Evolutionary conservation across 2,329 filamentous ascomycete species (phyloP), one percentile per base, ranked within the genome.

Genomic region (Metarhizium humberi): DNA sequence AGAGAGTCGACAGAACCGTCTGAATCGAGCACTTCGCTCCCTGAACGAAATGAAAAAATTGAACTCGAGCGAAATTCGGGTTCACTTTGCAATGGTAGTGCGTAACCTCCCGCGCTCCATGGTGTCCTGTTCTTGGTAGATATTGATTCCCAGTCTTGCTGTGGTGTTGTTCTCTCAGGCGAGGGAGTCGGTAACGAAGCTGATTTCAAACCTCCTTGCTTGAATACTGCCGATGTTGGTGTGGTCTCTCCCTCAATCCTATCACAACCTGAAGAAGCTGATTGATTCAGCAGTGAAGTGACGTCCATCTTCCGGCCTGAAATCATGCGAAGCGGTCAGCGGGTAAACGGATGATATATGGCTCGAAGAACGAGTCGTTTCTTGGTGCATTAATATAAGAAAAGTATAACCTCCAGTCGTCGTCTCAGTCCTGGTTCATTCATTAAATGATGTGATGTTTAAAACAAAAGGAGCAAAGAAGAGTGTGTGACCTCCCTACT

Each of bases 81-180:
- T 50, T 76, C 72, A 53, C 72, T 58, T 13, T 71, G 68, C 47
- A 73, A 64, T 4, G 76, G 73, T 25, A 79, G 67, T 29, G 74
- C 75, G 58, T 77, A 79, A 46, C 76, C 77, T 38, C 72, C 73
- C 18, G 73, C 77, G 57, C 78, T 74, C 78, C 78, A 81, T 53
- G 77, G 77, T 43, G 69, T 78, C 55, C 77, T 73, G 34, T 57
- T 59, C 59, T 58, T 64, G 20, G 53, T 59, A 36, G 64, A 58
- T 30, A 55, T 61, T 20, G 55, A 47, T 48, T 63, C 61, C 58
- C 56, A 60, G 30, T 61, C 57, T 34, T 61, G 57, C 25, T 59
- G 60, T n/a, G 61, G 61, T 11, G 62, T 62, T 38, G 58, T 58
- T 36, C 60, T 63, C 36, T 71, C 70, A 7, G 67, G 67, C 10